Conservation (phyloP, 768 basidiomycete species). For the Lepiota subincarnata region DNA sequence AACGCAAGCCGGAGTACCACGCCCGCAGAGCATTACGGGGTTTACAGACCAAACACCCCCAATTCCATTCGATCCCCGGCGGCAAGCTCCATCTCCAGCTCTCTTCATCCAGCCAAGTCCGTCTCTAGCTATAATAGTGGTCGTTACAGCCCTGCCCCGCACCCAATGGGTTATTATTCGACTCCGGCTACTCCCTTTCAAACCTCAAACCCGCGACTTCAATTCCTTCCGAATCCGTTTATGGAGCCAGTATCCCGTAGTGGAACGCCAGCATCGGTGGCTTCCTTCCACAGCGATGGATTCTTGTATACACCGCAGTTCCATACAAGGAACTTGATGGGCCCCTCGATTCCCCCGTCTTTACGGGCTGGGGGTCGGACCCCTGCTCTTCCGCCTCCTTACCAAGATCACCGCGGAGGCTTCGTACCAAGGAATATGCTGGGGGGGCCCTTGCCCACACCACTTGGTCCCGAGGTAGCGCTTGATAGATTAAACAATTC, state of each 20-base stretch:
- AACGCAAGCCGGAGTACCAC: slow-evolving; percentile 4
- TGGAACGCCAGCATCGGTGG: slow-evolving; percentile 18
- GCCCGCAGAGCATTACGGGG: neutral
- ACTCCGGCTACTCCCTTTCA: neutral
- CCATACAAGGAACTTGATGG: neutral
- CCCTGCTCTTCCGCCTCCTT: neutral
- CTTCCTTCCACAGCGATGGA: slow-evolving; percentile 15
- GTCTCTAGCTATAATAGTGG: neutral
- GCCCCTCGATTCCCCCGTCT: neutral
- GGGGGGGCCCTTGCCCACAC: neutral
- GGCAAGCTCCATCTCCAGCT: slow-evolving; percentile 9
- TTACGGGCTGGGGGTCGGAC: neutral
- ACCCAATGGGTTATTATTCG: neutral
- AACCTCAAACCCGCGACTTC: neutral
- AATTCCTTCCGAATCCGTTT: slow-evolving; percentile 16
- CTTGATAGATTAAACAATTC: neutral
- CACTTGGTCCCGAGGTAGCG: neutral
- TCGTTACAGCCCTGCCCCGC: neutral
- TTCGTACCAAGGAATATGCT: neutral
- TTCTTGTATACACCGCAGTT: neutral
- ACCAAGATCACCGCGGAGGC: neutral
- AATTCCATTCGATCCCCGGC: slow-evolving; percentile 10
- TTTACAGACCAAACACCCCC: slow-evolving; percentile 13
- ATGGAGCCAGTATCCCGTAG: slow-evolving; percentile 13
- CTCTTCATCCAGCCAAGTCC: neutral